phyloP scores from a whole-genome alignment of 352 stramenopile genomes.

The Phytopythium aichiense region DNA sequence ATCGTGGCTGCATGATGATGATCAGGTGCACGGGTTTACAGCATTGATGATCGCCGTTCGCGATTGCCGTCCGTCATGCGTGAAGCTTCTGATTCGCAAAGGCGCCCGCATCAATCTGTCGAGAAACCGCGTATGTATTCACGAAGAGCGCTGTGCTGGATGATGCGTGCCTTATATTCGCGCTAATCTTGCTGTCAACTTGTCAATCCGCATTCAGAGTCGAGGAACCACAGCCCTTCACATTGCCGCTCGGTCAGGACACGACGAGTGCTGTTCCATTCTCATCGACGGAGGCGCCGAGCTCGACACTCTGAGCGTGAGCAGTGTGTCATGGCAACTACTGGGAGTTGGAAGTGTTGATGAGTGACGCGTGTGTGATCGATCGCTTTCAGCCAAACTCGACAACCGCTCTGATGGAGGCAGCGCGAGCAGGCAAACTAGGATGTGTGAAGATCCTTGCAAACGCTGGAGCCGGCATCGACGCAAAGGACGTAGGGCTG shows the following conservation, averaged over 20 bases:
- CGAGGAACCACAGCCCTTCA: slow-evolving; percentile 80
- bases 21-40: slow-evolving; percentile 75
- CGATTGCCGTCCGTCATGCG: slow-evolving; percentile 56
- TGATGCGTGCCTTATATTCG: background rate
- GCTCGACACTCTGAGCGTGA: slow-evolving; percentile 76
- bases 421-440: slow-evolving; percentile 72
- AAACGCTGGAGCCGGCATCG: slow-evolving; percentile 57
- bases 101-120: slow-evolving; percentile 79
- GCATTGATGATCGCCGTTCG: slow-evolving; percentile 79
- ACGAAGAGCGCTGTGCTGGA: background rate
- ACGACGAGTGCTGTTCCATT: slow-evolving; percentile 73
- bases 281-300: slow-evolving; percentile 62
- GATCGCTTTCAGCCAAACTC: slow-evolving; percentile 55
- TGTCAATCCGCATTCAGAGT: slow-evolving; percentile 39
- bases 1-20: background rate
- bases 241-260: slow-evolving; percentile 66
- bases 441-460: slow-evolving; percentile 70
- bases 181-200: slow-evolving; percentile 6
- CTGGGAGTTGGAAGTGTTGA: background rate
- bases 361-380: background rate
- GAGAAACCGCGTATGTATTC: slow-evolving; percentile 56
- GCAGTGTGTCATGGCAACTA: slow-evolving; percentile 5
- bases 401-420: slow-evolving; percentile 87
- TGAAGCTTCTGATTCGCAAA: slow-evolving; percentile 76
- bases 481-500: slow-evolving; percentile 69